Conservation (phyloP, 768 basidiomycete genomes). For the Tylopilus subfusipes region DNA sequence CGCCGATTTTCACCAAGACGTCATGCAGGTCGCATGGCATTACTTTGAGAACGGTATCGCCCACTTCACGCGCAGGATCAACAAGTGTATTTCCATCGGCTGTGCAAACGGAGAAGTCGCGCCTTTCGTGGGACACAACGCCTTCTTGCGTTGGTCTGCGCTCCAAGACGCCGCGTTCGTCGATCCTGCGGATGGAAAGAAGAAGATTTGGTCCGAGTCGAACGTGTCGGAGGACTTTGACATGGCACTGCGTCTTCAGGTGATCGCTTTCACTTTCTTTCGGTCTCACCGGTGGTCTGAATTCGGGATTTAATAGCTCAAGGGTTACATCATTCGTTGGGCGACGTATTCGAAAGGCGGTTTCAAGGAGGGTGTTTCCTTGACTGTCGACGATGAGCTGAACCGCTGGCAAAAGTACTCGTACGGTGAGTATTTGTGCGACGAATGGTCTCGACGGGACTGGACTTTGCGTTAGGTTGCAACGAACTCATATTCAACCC, state of each 20-base stretch:
- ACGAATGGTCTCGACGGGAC: constrained; percentile 13
- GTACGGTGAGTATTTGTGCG: constrained; percentile 49
- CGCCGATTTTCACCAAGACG: constrained; percentile 43
- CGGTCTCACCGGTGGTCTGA: constrained; percentile 66
- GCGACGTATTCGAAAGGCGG: constrained; percentile 82
- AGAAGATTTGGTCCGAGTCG: constrained; percentile 70
- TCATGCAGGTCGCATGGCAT: constrained; percentile 86
- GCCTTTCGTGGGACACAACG: constrained; percentile 85
- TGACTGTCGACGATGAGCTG: constrained; percentile 88
- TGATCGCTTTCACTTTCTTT: constrained; percentile 19
- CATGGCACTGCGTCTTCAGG: constrained; percentile 58
- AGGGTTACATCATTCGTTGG: constrained; percentile 43
- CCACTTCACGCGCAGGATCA: constrained; percentile 90
- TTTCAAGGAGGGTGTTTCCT: constrained; percentile 89
- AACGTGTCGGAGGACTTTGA: constrained; percentile 71
- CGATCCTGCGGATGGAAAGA: constrained; percentile 50
- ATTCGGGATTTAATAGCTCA: constrained; percentile 26
- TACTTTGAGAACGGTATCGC: constrained; percentile 92
- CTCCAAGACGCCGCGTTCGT: constrained; percentile 83
- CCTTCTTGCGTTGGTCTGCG: constrained; percentile 87
- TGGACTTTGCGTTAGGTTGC: constrained; percentile 26
- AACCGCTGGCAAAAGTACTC: constrained; percentile 92
- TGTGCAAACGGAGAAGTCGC: constrained; percentile 74
- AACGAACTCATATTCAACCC: constrained; percentile 81
- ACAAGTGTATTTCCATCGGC: constrained; percentile 76